phyloP scores from a whole-genome alignment of 768 basidiomycete species.

The Tylopilus vinaceipallidus region DNA sequence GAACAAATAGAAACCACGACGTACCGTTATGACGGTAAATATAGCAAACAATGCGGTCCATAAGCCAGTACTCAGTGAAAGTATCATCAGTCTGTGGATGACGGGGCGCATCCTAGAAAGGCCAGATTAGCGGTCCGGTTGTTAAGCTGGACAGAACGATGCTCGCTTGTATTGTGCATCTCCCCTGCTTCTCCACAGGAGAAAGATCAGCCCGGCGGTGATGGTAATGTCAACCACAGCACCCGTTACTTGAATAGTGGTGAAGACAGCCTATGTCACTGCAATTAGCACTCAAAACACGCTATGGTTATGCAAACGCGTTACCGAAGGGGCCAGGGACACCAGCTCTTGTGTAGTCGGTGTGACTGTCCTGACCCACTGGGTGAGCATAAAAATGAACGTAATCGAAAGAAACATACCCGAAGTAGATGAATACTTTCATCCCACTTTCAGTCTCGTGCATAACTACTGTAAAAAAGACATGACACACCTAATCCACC shows the following conservation, averaged over 20 bases:
- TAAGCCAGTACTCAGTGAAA: conserved; percentile 14
- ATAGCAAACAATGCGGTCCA: conserved; percentile 19
- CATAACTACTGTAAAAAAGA: background rate
- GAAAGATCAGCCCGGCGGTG: conserved; percentile 7
- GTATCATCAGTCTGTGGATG: conserved; percentile 12
- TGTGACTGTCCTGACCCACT: conserved; percentile 5
- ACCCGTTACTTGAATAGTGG: background rate
- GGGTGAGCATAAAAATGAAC: background rate
- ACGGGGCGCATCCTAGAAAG: conserved; percentile 17
- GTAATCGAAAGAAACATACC: conserved; percentile 2
- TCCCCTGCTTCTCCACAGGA: conserved; percentile 17
- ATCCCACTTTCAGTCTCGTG: conserved; percentile 1
- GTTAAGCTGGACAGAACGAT: background rate
- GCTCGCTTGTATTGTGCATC: conserved; percentile 14
- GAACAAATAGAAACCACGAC: background rate
- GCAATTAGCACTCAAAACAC: background rate
- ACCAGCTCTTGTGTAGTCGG: conserved; percentile 13
- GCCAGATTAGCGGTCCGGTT: background rate
- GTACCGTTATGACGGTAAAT: conserved; percentile 11
- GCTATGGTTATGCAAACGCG: background rate
- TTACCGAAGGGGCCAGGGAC: conserved; percentile 8
- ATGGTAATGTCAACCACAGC: conserved; percentile 17
- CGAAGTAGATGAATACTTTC: conserved; percentile 12
- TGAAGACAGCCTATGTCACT: conserved; percentile 9
- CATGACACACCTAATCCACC: conserved; percentile 12